These are phyloP conservation scores for Nakazawaea laoshanensis DNA, from an alignment of 805 yeast genomes.

Conservation along the genomic window DNA sequence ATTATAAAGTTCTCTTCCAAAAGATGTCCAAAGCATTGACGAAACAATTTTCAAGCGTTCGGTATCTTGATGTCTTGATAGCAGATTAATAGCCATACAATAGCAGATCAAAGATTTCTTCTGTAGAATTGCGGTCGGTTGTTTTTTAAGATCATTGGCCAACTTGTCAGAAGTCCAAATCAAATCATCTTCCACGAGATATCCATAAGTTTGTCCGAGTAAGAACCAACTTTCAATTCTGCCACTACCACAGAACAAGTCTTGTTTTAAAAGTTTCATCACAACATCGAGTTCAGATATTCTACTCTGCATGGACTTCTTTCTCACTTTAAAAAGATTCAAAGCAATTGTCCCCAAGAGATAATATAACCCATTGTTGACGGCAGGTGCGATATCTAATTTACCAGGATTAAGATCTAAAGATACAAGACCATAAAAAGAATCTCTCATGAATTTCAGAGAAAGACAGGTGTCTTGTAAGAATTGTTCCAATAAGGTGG, in stretches of 20 bases:
- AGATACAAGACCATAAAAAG: constrained; percentile 41
- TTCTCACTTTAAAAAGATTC: constrained; percentile 61
- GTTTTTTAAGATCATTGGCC: constrained; percentile 51
- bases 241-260: constrained; percentile 55
- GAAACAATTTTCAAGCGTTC: constrained; percentile 22
- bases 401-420: constrained; percentile 22
- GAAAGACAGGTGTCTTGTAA: constrained; percentile 36
- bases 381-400: constrained; percentile 26
- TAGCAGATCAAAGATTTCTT: constrained; percentile 66
- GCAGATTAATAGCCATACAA: constrained; percentile 56
- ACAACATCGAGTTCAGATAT: constrained; percentile 76
- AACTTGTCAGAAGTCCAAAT: constrained; percentile 89
- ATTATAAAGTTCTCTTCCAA: constrained; percentile 51
- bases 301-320: constrained; percentile 72
- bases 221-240: constrained; percentile 84
- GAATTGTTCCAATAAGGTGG: constrained; percentile 33
- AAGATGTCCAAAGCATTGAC: constrained; percentile 38
- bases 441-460: constrained; percentile 33
- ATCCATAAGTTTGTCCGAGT: constrained; percentile 72
- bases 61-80: constrained; percentile 15
- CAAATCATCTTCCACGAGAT: constrained; percentile 78
- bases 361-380: constrained; percentile 54
- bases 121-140: constrained; percentile 54
- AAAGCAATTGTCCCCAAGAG: constrained; percentile 61
- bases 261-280: constrained; percentile 54